A percentile compares a stretch with the other conserved stretches of the same genome.
These are phyloP conservation scores for Tolypocladium paradoxum DNA, from an alignment of 2,329 filamentous ascomycete species.

Conservation along the genomic window DNA sequence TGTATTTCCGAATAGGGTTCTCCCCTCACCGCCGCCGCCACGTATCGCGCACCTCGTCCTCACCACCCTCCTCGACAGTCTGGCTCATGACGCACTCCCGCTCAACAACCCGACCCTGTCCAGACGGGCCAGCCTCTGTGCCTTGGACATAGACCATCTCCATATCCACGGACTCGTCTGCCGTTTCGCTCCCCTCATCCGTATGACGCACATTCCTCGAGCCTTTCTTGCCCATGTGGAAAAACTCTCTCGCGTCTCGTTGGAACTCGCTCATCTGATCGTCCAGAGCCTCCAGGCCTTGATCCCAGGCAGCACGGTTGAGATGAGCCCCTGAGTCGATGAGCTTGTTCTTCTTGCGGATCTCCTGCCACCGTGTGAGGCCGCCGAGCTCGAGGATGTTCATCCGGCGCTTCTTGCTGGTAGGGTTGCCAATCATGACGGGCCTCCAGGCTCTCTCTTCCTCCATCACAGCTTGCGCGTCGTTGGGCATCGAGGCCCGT, in stretches of 20 bases:
- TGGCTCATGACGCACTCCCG: conserved; percentile 27
- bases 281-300: conserved; percentile 25
- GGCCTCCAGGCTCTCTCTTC: conserved; percentile 56
- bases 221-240: conserved; percentile 13
- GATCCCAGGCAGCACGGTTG: conserved; percentile 23
- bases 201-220: conserved; percentile 14
- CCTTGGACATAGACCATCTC: conserved; percentile 12
- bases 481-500: conserved; percentile 29
- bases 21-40: not conserved
- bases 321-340: conserved; percentile 33
- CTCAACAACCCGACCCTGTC: conserved; percentile 12
- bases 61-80: conserved; percentile 22
- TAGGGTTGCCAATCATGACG: conserved; percentile 60
- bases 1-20: not conserved
- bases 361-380: conserved; percentile 63
- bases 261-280: conserved; percentile 25
- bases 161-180: conserved; percentile 18
- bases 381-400: conserved; percentile 60
- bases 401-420: conserved; percentile 56
- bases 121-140: conserved; percentile 5
- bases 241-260: conserved; percentile 20
- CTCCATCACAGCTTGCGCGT: conserved; percentile 28
- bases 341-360: conserved; percentile 48
- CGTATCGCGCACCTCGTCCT: not conserved
- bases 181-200: conserved; percentile 16